Evolutionary conservation across 2,329 filamentous ascomycete species (phyloP).

Genomic region (Epichloe elymi): DNA sequence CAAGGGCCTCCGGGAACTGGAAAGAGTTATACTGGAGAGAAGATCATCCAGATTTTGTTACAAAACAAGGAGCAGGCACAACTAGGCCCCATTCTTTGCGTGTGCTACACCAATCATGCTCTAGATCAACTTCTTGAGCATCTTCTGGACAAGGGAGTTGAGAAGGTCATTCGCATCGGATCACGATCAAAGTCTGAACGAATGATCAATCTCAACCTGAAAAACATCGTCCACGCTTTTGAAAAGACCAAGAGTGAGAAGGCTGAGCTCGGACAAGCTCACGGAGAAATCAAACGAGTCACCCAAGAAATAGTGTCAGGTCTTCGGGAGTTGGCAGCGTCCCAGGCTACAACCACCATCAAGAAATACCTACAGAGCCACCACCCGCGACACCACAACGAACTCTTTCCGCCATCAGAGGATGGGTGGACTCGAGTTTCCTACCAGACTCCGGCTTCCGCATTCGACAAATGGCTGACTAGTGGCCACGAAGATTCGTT

Average conservation of each 20-base stretch:
- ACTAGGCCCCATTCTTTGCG: slow-evolving; percentile 38
- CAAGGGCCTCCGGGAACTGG: slow-evolving; percentile 62
- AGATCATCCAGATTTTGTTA: slow-evolving; percentile 43
- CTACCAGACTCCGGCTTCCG: background rate
- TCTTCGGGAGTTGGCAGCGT: background rate
- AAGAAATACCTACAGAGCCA: background rate
- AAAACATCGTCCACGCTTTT: slow-evolving; percentile 18
- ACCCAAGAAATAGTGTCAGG: background rate
- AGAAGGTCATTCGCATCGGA: slow-evolving; percentile 48
- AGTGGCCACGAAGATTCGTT: background rate
- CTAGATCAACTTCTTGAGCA: slow-evolving; percentile 48
- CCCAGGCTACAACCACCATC: background rate
- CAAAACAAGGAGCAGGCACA: slow-evolving; percentile 23
- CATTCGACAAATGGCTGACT: background rate
- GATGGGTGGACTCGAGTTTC: background rate
- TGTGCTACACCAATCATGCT: slow-evolving; percentile 37
- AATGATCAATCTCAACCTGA: slow-evolving; percentile 38
- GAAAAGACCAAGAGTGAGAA: slow-evolving; percentile 28
- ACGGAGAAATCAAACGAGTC: background rate
- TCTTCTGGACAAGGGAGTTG: slow-evolving; percentile 32
- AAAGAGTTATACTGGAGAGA: slow-evolving; percentile 48
- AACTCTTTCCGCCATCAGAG: background rate
- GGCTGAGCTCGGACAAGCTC: slow-evolving; percentile 11
- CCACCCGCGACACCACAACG: background rate
- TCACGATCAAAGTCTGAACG: slow-evolving; percentile 40